phyloP scores from a whole-genome alignment of 2,329 filamentous ascomycete genomes.

The Penicillium brasilianum region DNA sequence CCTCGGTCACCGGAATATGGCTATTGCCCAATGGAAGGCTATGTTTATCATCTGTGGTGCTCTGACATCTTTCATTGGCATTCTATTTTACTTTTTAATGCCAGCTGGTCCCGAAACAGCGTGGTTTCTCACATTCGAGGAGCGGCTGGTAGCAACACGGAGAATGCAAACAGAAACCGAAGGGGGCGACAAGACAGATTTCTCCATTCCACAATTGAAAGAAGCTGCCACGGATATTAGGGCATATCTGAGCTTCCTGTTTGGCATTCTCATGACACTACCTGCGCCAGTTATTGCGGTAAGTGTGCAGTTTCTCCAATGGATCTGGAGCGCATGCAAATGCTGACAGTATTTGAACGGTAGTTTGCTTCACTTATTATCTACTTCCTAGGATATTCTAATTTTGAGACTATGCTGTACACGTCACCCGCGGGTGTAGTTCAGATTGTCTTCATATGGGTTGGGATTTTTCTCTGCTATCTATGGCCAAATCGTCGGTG shows the following conservation, averaged over 20 bases:
- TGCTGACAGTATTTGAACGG: conserved; percentile 11
- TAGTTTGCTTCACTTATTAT: conserved; percentile 58
- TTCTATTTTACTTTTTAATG: conserved; percentile 45
- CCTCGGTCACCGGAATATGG: neutral
- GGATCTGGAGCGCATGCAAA: neutral
- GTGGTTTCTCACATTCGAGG: conserved; percentile 38
- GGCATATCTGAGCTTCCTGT: conserved; percentile 48
- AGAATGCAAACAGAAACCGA: conserved; percentile 43
- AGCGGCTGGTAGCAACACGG: conserved; percentile 20
- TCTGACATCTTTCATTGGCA: conserved; percentile 42
- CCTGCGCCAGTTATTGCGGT: conserved; percentile 51
- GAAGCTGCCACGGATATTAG: conserved; percentile 39
- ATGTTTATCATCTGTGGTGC: conserved; percentile 47
- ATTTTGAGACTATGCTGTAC: conserved; percentile 54
- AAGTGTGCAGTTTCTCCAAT: conserved; percentile 11
- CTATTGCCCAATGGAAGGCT: conserved; percentile 38
- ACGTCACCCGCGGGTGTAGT: conserved; percentile 45
- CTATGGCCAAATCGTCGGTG: conserved; percentile 49
- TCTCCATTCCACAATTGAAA: conserved; percentile 50
- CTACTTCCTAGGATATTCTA: conserved; percentile 51
- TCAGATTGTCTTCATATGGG: conserved; percentile 54
- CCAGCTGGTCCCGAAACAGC: conserved; percentile 40
- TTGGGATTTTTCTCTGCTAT: conserved; percentile 48
- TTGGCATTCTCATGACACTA: conserved; percentile 54
- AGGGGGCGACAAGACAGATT: conserved; percentile 49